Evolutionary conservation across 2,329 filamentous ascomycete genomes (phyloP), one percentile per base, ranked within the genome.

Genomic region (Lasiodiplodia citricola): DNA sequence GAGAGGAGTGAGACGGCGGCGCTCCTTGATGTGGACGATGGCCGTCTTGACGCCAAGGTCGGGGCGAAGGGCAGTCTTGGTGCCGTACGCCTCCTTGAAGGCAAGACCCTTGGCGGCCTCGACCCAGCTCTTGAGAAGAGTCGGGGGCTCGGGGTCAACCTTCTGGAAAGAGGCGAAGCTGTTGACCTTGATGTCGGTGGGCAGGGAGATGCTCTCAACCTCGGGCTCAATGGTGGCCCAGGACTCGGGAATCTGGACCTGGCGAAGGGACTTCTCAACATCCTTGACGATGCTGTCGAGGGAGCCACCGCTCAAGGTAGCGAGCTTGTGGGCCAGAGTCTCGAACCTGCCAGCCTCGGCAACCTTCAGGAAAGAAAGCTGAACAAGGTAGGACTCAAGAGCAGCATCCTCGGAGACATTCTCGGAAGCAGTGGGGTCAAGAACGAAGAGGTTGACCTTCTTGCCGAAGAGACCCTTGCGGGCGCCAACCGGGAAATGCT

Each of bases 81-180:
- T 94, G 71, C 88, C 90, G 77, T 94, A 98, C 0, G 93, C 95
- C 82, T 99, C 96, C 85, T 96, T 97, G 87, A 99, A 99, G 4
- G 88, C 88, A 69, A 99, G 86, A 58, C 91, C 92, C 85, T 96
- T 96, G 70, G 95, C 96, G 63, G 90, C 92, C 57, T 90, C 86
- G 81, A 94, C 87, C 93, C 94, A 97, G 79, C 91, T 87, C 74
- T 88, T 87, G 70, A 97, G 87, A 2, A 90, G 81, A 3, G 87
- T 86, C 28, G 90, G 85, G 50, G 85, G 83, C 79, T 96, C 93
- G 0, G 81, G 73, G 75, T 96, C 92, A 52, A 87, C 83, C 82
- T 95, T 96, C 73, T 92, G 87, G 77, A 94, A 96, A 2, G 89
- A 81, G 64, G 87, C 87, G 77, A 99, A 98, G 85, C 93, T 96